A percentile compares a stretch with the other conserved stretches of the same genome.
phyloP scores from a whole-genome alignment of 768 basidiomycete genomes.

The Hygrocybe punicea region DNA sequence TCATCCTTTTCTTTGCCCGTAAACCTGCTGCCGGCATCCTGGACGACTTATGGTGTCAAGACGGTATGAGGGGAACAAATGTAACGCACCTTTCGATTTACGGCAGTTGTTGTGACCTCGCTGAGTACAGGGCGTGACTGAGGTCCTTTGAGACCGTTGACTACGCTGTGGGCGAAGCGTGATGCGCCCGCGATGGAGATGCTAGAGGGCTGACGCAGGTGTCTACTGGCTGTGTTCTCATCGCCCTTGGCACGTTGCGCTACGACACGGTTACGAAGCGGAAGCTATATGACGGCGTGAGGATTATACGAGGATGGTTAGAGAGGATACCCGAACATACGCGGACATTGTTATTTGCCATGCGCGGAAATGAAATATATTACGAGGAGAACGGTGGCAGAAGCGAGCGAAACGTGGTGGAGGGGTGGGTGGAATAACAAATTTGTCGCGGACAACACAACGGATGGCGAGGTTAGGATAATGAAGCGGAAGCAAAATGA shows the following conservation, averaged over 20 bases:
- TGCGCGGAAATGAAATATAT: slow-evolving; percentile 33
- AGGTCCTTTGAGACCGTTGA: slow-evolving; percentile 52
- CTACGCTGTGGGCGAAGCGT: slow-evolving; percentile 42
- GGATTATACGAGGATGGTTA: slow-evolving; percentile 14
- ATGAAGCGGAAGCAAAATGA: slow-evolving; percentile 35
- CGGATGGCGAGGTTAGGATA: slow-evolving; percentile 17
- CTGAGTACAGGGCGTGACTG: slow-evolving; percentile 69
- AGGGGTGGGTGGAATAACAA: slow-evolving; percentile 22
- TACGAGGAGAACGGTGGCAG: slow-evolving; percentile 28
- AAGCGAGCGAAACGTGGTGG: slow-evolving; percentile 20
- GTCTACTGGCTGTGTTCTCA: slow-evolving; percentile 72
- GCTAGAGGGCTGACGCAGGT: slow-evolving; percentile 57
- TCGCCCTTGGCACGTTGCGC: slow-evolving; percentile 69
- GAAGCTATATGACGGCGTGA: slow-evolving; percentile 43
- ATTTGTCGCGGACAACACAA: slow-evolving; percentile 4
- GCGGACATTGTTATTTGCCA: slow-evolving; percentile 62
- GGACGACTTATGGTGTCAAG: slow-evolving; percentile 9
- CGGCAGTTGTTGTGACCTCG: slow-evolving; percentile 75
- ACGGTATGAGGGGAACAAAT: background rate
- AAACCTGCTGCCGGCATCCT: slow-evolving; percentile 50
- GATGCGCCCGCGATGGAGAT: slow-evolving; percentile 40
- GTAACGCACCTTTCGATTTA: slow-evolving; percentile 67
- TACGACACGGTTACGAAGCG: slow-evolving; percentile 61
- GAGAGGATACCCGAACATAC: slow-evolving; percentile 38
- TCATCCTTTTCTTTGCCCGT: slow-evolving; percentile 62